Conservation (phyloP, 2,329 filamentous ascomycete genomes). For the Alternaria viburni region DNA sequence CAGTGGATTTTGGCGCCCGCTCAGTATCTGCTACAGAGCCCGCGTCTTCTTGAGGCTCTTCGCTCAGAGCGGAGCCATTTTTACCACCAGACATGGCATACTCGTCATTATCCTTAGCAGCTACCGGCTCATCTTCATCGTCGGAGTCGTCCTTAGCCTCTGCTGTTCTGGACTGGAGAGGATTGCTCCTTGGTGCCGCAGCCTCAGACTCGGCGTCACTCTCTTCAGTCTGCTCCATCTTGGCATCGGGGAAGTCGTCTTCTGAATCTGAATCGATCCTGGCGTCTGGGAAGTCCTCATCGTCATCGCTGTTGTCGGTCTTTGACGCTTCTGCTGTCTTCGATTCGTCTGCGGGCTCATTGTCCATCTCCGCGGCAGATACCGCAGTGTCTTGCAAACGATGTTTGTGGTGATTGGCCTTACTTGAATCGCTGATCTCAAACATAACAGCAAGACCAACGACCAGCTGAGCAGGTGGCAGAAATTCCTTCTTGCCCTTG, state of each 20-base stretch:
- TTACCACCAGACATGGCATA: constrained; percentile 19
- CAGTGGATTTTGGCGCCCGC: constrained; percentile 26
- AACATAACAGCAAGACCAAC: constrained; percentile 90
- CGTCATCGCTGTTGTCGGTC: constrained; percentile 46
- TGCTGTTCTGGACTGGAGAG: constrained; percentile 44
- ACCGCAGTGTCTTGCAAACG: constrained; percentile 57
- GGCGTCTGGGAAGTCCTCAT: constrained; percentile 56
- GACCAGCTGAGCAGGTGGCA: constrained; percentile 85
- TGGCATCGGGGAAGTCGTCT: constrained; percentile 55
- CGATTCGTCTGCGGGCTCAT: constrained; percentile 20
- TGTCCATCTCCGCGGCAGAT: constrained; percentile 28
- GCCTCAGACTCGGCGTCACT: constrained; percentile 46
- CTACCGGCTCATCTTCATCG: constrained; percentile 30
- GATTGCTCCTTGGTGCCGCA: constrained; percentile 42
- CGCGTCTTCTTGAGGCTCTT: constrained; percentile 33
- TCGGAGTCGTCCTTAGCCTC: constrained; percentile 23
- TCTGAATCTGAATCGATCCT: constrained; percentile 48
- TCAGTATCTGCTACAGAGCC: constrained; percentile 39
- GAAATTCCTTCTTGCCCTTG: constrained; percentile 85
- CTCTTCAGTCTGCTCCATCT: constrained; percentile 44
- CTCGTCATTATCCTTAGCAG: constrained; percentile 6
- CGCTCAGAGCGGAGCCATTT: constrained; percentile 2
- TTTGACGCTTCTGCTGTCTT: constrained; percentile 24
- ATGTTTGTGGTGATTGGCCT: constrained; percentile 79
- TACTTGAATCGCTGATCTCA: constrained; percentile 86